Conservation (phyloP, 805 yeast genomes). For the Candida quercuum region DNA sequence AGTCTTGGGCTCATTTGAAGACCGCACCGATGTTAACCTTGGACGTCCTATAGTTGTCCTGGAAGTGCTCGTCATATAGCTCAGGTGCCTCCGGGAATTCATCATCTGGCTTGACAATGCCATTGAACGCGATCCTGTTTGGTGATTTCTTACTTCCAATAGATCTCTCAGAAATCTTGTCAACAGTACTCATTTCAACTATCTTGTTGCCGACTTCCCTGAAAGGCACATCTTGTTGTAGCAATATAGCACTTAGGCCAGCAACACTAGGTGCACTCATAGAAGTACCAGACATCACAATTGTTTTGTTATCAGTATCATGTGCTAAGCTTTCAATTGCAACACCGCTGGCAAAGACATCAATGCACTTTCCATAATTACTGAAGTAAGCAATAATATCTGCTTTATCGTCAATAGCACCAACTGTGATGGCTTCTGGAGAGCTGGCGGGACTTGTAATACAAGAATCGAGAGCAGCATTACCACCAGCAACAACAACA, state of each 20-base stretch:
- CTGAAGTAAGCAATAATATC: slow-evolving; percentile 73
- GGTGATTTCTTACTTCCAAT: slow-evolving; percentile 49
- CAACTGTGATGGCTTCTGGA: slow-evolving; percentile 67
- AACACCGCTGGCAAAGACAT: slow-evolving; percentile 80
- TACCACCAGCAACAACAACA: slow-evolving; percentile 84
- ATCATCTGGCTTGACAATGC: slow-evolving; percentile 28
- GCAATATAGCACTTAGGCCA: slow-evolving; percentile 53
- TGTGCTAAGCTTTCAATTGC: slow-evolving; percentile 52
- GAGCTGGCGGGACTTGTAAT: slow-evolving; percentile 84
- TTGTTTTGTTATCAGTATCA: slow-evolving; percentile 13
- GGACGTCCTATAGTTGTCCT: not conserved
- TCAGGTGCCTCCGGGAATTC: slow-evolving; percentile 17
- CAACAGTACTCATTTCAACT: slow-evolving; percentile 40
- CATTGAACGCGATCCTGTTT: slow-evolving; percentile 45
- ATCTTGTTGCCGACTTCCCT: slow-evolving; percentile 37
- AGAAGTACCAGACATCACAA: slow-evolving; percentile 63
- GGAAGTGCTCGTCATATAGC: not conserved
- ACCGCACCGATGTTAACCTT: not conserved
- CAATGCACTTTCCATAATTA: slow-evolving; percentile 94
- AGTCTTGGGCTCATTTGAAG: not conserved
- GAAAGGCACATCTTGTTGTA: slow-evolving; percentile 45
- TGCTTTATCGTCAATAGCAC: slow-evolving; percentile 75
- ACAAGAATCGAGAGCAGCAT: slow-evolving; percentile 74
- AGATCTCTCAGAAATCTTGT: slow-evolving; percentile 41
- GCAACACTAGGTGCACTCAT: slow-evolving; percentile 78